Evolutionary conservation across 306 rosid genomes (phyloP).

Genomic region (Cucumis melo): DNA sequence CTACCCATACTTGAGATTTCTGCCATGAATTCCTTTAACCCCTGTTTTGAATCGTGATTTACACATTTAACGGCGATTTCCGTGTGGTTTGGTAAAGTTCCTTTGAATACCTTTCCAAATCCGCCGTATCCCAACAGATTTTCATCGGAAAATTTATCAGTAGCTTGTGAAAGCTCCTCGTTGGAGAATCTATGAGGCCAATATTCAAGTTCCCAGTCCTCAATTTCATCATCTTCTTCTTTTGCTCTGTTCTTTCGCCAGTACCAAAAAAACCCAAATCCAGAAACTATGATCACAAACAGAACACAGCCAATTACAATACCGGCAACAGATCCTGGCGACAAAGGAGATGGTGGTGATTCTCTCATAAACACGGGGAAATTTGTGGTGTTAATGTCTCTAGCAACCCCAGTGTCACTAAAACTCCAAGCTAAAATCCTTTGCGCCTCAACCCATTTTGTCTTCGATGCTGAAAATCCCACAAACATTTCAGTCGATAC

Average conservation of each 20-base stretch:
- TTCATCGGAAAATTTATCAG: slow-evolving; percentile 32
- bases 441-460: slow-evolving; percentile 59
- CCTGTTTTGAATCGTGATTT: slow-evolving; percentile 85
- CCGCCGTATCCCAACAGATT: slow-evolving; percentile 65
- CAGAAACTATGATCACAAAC: slow-evolving; percentile 18
- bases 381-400: slow-evolving; percentile 44
- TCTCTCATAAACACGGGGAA: slow-evolving; percentile 35
- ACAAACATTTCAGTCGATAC: slow-evolving; percentile 62
- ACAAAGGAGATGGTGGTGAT: slow-evolving; percentile 25
- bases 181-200: slow-evolving; percentile 84
- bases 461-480: slow-evolving; percentile 81
- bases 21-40: slow-evolving; percentile 85
- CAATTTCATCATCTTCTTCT: slow-evolving; percentile 57
- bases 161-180: slow-evolving; percentile 54
- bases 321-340: slow-evolving; percentile 42
- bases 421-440: slow-evolving; percentile 88
- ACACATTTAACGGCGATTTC: slow-evolving; percentile 81
- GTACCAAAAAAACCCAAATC: slow-evolving; percentile 14
- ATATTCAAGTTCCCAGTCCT: slow-evolving; percentile 81
- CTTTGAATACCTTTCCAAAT: slow-evolving; percentile 72
- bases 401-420: slow-evolving; percentile 42
- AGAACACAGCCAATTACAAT: slow-evolving; percentile 29
- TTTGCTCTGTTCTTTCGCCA: slow-evolving; percentile 32
- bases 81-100: slow-evolving; percentile 33
- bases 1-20: slow-evolving; percentile 92